Conservation (phyloP, 2,329 filamentous ascomycete species). For the Pleoardoris graminearum region DNA sequence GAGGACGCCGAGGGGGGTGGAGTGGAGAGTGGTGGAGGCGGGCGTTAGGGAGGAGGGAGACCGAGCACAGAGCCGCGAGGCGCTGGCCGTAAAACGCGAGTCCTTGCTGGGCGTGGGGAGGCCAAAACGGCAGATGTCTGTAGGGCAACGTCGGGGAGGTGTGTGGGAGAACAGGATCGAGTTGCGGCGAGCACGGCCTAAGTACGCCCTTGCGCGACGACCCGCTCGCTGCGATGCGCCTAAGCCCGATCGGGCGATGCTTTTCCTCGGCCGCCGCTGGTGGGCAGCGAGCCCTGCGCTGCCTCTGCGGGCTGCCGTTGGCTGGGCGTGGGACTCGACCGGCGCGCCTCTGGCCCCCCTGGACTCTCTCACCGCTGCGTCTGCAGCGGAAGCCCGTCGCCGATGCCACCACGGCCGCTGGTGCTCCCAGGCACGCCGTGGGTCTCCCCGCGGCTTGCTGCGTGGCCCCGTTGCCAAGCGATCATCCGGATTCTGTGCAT, state of each 20-base stretch:
- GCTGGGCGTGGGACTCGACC: not conserved
- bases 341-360: too few relatives aligned
- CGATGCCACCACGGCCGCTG: not conserved
- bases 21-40: constrained; percentile 31
- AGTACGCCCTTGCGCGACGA: not conserved
- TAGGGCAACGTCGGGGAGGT: constrained; percentile 21
- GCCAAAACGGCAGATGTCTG: constrained; percentile 40
- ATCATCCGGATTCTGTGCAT: constrained; percentile 31
- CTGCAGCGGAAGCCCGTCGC: not conserved
- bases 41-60: constrained; percentile 32
- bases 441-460: not conserved
- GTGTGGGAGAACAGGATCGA: constrained; percentile 29
- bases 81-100: constrained; percentile 48
- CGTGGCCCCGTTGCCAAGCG: constrained; percentile 33
- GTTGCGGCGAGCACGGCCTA: constrained; percentile 11
- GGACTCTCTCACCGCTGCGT: too few relatives aligned
- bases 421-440: too few relatives aligned
- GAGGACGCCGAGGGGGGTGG: constrained; percentile 35
- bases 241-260: not conserved
- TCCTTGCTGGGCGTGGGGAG: constrained; percentile 37
- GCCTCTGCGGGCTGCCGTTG: constrained; percentile 12
- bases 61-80: constrained; percentile 46
- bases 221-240: constrained; percentile 4
- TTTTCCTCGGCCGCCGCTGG: not conserved
- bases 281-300: constrained; percentile 8